A percentile compares a stretch with the other conserved stretches of the same genome.
These are phyloP conservation scores for Ophiocordyceps camponoti-leonardi DNA, from an alignment of 2,329 filamentous ascomycete species.

Conservation along the genomic window DNA sequence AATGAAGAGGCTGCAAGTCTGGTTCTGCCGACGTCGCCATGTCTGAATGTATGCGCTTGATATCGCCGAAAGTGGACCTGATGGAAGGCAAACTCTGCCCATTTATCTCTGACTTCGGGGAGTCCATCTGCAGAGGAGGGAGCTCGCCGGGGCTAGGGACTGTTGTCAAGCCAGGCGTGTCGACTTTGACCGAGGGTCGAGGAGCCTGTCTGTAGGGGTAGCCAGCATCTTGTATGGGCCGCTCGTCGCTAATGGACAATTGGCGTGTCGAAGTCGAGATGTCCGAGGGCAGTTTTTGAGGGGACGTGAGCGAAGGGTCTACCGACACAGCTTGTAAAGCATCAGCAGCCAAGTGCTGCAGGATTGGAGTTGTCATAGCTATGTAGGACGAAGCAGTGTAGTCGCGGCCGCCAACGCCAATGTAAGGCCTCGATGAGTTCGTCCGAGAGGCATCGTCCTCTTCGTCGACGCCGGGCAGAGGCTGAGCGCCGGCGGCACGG, in stretches of 20 bases:
- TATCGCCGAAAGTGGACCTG: constrained; percentile 17
- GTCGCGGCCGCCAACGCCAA: not conserved
- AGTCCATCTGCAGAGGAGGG: constrained; percentile 20
- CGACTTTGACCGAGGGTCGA: constrained; percentile 3
- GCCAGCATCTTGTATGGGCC: constrained; percentile 3
- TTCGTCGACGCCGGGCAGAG: constrained; percentile 29
- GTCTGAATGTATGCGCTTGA: constrained; percentile 14
- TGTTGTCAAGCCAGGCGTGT: constrained; percentile 9
- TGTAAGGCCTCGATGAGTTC: not conserved
- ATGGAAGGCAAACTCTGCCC: constrained; percentile 21
- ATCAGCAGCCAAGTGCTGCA: constrained; percentile 15
- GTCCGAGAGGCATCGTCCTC: constrained; percentile 19
- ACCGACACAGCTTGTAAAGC: constrained; percentile 12
- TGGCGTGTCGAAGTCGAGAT: constrained; percentile 13
- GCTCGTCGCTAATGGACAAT: constrained; percentile 18
- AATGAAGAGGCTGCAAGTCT: constrained; percentile 10
- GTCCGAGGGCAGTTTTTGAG: constrained; percentile 8
- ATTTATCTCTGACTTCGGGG: constrained; percentile 16
- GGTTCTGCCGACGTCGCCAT: constrained; percentile 13
- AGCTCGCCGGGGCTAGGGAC: constrained; percentile 13
- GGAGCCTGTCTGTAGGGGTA: constrained; percentile 1
- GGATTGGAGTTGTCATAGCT: constrained; percentile 4
- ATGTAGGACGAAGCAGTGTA: not conserved
- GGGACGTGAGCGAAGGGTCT: constrained; percentile 3
- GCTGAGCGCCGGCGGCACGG: constrained; percentile 31